phyloP scores from a whole-genome alignment of 257 asterid species.

The Fraxinus excelsior region DNA sequence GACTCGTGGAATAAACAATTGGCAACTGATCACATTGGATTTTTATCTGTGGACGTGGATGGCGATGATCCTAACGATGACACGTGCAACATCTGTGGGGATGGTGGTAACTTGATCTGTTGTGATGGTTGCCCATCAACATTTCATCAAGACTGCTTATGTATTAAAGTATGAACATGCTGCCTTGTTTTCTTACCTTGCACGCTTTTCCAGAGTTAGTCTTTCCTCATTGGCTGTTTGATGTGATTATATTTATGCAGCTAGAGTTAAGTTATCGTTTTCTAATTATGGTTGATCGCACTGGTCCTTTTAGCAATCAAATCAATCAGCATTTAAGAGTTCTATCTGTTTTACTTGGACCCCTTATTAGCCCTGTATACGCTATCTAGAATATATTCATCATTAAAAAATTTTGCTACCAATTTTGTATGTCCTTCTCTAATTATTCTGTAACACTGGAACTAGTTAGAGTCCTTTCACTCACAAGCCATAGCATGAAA shows the following conservation, averaged over 20 bases:
- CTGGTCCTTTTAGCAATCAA: neutral
- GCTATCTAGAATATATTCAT: neutral
- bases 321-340: neutral
- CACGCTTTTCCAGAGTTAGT: conserved; percentile 15
- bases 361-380: neutral
- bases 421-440: neutral
- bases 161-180: conserved; percentile 57
- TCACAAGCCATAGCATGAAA: conserved; percentile 1
- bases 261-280: neutral
- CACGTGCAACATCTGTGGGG: conserved; percentile 91
- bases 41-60: conserved; percentile 66
- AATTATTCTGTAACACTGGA: neutral
- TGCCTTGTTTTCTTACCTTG: conserved; percentile 6
- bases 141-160: conserved; percentile 85
- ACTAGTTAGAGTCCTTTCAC: conserved; percentile 6
- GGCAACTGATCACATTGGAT: conserved; percentile 48
- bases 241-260: neutral
- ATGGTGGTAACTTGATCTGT: conserved; percentile 94
- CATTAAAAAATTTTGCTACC: neutral
- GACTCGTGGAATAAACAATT: conserved; percentile 79
- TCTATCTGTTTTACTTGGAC: neutral
- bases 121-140: conserved; percentile 97
- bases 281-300: neutral
- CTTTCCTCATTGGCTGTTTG: conserved; percentile 22
- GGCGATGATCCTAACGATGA: conserved; percentile 90